Conservation (phyloP, 805 yeast genomes). For the Teunomyces barrocoloradensis region DNA sequence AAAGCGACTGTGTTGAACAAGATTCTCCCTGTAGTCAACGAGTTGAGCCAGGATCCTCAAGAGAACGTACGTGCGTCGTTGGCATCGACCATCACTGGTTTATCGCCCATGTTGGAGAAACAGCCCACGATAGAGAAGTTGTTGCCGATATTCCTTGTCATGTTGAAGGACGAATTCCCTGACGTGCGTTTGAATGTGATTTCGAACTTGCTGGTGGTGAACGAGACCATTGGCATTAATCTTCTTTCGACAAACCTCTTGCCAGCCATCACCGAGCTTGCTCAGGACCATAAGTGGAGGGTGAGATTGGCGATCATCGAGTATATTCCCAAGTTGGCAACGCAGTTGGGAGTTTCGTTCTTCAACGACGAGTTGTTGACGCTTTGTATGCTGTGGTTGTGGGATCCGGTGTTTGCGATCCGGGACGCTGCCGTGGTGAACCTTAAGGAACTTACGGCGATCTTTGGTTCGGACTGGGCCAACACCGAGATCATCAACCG, state of each 20-base stretch:
- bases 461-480: constrained; percentile 95
- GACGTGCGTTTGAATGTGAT: constrained; percentile 94
- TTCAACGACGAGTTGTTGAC: constrained; percentile 90
- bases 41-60: constrained; percentile 83
- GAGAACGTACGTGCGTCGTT: constrained; percentile 92
- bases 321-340: constrained; percentile 91
- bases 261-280: constrained; percentile 95
- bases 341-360: constrained; percentile 88
- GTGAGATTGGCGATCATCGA: constrained; percentile 95
- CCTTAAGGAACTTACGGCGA: constrained; percentile 72
- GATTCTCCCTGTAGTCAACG: constrained; percentile 80
- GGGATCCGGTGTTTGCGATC: constrained; percentile 96
- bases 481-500: constrained; percentile 76
- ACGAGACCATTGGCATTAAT: constrained; percentile 91
- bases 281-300: constrained; percentile 97
- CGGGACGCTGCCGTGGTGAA: constrained; percentile 94
- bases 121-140: constrained; percentile 79
- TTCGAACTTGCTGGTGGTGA: constrained; percentile 85
- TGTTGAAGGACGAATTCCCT: constrained; percentile 96
- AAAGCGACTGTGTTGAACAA: constrained; percentile 57
- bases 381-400: constrained; percentile 93
- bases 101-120: constrained; percentile 83
- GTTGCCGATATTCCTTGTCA: constrained; percentile 83
- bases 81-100: constrained; percentile 81
- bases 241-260: constrained; percentile 79